These are phyloP conservation scores for Alliaria petiolata DNA, from an alignment of 345 rosid species.

Conservation along the genomic window DNA sequence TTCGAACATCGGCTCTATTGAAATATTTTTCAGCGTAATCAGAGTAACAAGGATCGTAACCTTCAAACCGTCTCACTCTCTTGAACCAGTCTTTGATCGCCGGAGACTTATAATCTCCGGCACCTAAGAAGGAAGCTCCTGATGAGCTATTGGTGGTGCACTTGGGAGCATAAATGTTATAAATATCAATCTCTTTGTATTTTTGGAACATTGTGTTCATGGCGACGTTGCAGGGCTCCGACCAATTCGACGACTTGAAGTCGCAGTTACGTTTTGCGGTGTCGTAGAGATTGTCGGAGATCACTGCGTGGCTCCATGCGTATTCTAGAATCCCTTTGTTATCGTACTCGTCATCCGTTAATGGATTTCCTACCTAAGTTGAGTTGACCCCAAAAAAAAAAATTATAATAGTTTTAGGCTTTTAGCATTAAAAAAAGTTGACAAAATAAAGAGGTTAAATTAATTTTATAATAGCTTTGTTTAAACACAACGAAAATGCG, in stretches of 20 bases:
- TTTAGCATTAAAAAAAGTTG: no score
- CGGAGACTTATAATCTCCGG: constrained; percentile 7
- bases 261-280: constrained; percentile 42
- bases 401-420: background rate
- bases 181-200: constrained; percentile 53
- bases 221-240: constrained; percentile 36
- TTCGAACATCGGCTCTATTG: constrained; percentile 48
- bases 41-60: constrained; percentile 56
- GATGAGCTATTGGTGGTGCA: constrained; percentile 35
- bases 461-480: background rate
- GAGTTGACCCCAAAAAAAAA: background rate
- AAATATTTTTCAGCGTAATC: constrained; percentile 41
- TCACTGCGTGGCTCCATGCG: constrained; percentile 67
- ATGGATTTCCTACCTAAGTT: constrained; percentile 56
- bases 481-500: background rate
- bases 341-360: constrained; percentile 44
- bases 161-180: constrained; percentile 54
- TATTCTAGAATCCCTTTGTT: constrained; percentile 49
- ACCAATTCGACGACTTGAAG: constrained; percentile 42
- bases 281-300: constrained; percentile 42
- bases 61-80: constrained; percentile 44
- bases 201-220: constrained; percentile 32
- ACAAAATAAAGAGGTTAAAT: background rate
- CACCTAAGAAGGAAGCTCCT: constrained; percentile 13
- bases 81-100: constrained; percentile 26